phyloP scores from a whole-genome alignment of 1,139 yeast genomes.

The Eremothecium cymbalariae region DNA sequence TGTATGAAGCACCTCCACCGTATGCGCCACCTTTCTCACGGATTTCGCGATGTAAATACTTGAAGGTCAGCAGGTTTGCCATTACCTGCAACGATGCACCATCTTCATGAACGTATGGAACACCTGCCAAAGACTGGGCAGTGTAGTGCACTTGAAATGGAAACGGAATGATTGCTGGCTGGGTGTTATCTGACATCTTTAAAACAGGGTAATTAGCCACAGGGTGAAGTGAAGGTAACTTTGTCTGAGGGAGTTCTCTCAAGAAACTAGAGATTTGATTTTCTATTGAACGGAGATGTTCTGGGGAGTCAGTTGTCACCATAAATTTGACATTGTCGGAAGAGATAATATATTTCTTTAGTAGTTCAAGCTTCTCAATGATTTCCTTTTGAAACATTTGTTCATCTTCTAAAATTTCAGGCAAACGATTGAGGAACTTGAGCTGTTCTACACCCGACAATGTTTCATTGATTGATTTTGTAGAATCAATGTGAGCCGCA shows the following conservation, averaged over 20 bases:
- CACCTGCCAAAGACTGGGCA: conserved; percentile 60
- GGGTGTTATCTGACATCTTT: conserved; percentile 14
- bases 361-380: conserved; percentile 54
- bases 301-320: conserved; percentile 48
- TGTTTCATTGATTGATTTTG: conserved; percentile 53
- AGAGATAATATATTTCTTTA: conserved; percentile 41
- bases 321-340: conserved; percentile 43
- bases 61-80: conserved; percentile 72
- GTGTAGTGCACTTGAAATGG: conserved; percentile 90
- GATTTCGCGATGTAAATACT: conserved; percentile 77
- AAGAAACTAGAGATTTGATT: conserved; percentile 27
- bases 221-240: conserved; percentile 8
- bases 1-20: conserved; percentile 88
- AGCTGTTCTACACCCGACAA: conserved; percentile 72
- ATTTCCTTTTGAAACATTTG: conserved; percentile 44
- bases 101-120: conserved; percentile 58
- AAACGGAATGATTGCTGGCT: conserved; percentile 48
- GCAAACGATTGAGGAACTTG: conserved; percentile 56
- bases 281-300: conserved; percentile 24
- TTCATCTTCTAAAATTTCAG: conserved; percentile 48
- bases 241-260: conserved; percentile 18
- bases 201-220: conserved; percentile 12
- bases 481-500: conserved; percentile 52
- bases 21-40: conserved; percentile 97
- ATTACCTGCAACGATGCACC: conserved; percentile 82